Evolutionary conservation across 2,329 filamentous ascomycete species (phyloP).

Genomic region (Curvularia sp.): DNA sequence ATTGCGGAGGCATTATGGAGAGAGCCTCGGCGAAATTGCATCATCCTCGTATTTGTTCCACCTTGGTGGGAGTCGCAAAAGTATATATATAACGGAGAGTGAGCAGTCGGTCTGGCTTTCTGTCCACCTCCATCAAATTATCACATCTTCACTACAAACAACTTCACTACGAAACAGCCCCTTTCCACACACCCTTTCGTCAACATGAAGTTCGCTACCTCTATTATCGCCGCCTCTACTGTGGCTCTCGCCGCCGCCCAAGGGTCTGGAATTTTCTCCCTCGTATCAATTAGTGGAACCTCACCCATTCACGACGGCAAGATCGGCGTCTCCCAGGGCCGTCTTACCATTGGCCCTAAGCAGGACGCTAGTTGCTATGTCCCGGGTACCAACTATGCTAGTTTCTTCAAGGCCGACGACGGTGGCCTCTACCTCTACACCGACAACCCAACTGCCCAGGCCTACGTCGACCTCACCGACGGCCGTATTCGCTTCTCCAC

Average conservation of each 20-base stretch:
- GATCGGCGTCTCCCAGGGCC: slow-evolving; percentile 56
- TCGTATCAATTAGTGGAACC: slow-evolving; percentile 60
- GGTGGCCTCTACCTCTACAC: slow-evolving; percentile 58
- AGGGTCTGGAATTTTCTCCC: slow-evolving; percentile 59
- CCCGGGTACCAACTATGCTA: slow-evolving; percentile 52
- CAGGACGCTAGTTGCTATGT: slow-evolving; percentile 2
- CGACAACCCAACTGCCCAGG: slow-evolving; percentile 55
- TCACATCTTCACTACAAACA: slow-evolving; percentile 4
- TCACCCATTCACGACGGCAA: slow-evolving; percentile 57
- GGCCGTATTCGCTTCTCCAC: slow-evolving; percentile 63
- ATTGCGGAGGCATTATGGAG: background rate
- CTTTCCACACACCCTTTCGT: slow-evolving; percentile 13
- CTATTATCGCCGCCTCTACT: slow-evolving; percentile 31
- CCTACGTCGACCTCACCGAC: slow-evolving; percentile 63
- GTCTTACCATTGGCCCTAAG: slow-evolving; percentile 54
- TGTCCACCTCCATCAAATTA: slow-evolving; percentile 7
- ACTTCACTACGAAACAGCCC: slow-evolving; percentile 9
- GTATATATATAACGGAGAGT: slow-evolving; percentile 7
- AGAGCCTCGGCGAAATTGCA: background rate
- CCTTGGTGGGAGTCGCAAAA: background rate
- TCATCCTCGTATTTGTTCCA: slow-evolving; percentile 1
- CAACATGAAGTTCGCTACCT: slow-evolving; percentile 46
- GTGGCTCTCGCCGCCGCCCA: slow-evolving; percentile 37
- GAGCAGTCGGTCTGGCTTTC: background rate
- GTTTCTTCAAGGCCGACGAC: slow-evolving; percentile 58